Base-by-base conservation (phyloP, 2,329 filamentous ascomycete species). In the Plenodomus tracheiphilus region DNA sequence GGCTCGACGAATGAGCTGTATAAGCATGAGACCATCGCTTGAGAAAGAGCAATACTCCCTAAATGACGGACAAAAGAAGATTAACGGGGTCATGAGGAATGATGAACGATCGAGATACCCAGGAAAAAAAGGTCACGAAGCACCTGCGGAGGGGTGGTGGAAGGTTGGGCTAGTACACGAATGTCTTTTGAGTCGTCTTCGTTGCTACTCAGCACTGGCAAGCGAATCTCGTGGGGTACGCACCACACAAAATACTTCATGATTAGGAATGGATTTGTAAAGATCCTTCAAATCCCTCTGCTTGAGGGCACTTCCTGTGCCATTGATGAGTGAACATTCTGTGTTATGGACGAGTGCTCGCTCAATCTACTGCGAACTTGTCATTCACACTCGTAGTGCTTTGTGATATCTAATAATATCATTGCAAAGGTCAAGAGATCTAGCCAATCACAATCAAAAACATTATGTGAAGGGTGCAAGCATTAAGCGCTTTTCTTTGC, bases 401-500 rank as follows among this genome's bases (percentile, higher is more conserved):
- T n/a, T n/a, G n/a, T n/a, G n/a, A n/a, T n/a, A n/a, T n/a, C n/a
- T n/a, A n/a, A n/a, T n/a, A n/a, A n/a, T n/a, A 11, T 32, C 28
- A 32, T 6, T 32, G 11, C 28, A 32, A 32, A 10, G 8, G 15
- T 11, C 28, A 15, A 15, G 8, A 15, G 4, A 32, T 15, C 6
- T 11, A 10, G 28, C 4, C 6, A 8, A 11, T 32, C 28, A 32
- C 28, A 32, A 32, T 25, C 21, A 17, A n/a, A 8, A 41, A 30
- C 11, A 30, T 7, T 9, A 32, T 32, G 28, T 32, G 8, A 4
- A 32, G 11, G 46, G 59, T 58, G 56, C 49, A 64, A 61, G 49
- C 55, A 63, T 65, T 65, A 64, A 56, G 50, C 41, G 54, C 51
- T 57, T 64, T 53, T 57, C 41, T 55, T 50, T 49, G 53, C 47